Conservation (phyloP, 2,329 filamentous ascomycete genomes). For the Triangularia setosa region DNA sequence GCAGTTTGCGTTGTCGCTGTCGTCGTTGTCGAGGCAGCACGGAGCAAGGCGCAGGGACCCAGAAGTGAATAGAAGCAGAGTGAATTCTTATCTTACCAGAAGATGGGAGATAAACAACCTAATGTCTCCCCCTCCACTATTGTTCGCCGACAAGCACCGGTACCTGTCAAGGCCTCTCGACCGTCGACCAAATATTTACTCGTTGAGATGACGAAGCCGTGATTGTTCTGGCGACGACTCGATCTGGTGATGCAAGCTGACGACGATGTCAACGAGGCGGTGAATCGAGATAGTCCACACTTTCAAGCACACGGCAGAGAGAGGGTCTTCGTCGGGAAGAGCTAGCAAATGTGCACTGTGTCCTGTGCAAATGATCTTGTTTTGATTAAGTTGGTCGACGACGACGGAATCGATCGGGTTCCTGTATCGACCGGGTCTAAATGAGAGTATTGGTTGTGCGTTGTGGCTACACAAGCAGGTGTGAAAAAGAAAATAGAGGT, state of each 20-base stretch:
- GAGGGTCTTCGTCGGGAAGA: neutral
- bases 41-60: neutral
- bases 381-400: conserved; percentile 6
- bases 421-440: conserved; percentile 6
- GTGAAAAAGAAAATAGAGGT: neutral
- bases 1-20: neutral
- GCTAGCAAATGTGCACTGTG: conserved; percentile 5
- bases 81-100: conserved; percentile 53
- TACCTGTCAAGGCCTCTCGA: conserved; percentile 33
- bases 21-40: neutral
- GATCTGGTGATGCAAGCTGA: too few species aligned
- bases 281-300: neutral
- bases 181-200: conserved; percentile 18
- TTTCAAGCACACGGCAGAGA: conserved; percentile 4
- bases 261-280: neutral
- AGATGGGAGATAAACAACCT: conserved; percentile 90
- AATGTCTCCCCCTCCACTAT: conserved; percentile 82
- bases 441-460: conserved; percentile 6
- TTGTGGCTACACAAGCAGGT: neutral
- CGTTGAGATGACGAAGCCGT: conserved; percentile 16
- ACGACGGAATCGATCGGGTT: conserved; percentile 4
- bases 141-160: conserved; percentile 31
- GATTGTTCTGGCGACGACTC: conserved; percentile 5
- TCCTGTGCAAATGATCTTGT: conserved; percentile 5
- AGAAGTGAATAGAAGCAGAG: conserved; percentile 25